Evolutionary conservation across 495 filamentous ascomycete species (phyloP).

Genomic region (Trichoderma virens): DNA sequence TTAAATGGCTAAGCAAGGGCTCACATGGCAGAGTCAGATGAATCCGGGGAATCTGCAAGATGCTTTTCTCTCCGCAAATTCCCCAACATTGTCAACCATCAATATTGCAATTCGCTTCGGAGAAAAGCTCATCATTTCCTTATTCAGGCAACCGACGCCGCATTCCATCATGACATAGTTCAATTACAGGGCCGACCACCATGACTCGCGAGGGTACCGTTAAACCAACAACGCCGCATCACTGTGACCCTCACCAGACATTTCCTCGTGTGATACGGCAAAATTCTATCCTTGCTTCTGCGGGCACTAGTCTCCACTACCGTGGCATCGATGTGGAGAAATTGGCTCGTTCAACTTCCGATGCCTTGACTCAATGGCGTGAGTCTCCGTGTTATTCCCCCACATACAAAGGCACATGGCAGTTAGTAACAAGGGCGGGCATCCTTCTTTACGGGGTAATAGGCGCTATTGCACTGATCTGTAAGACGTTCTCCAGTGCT

Average conservation of each 20-base stretch:
- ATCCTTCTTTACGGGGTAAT: background rate
- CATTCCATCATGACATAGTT: no score
- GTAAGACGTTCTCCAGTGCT: background rate
- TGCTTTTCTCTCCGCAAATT: background rate
- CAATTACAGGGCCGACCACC: no score
- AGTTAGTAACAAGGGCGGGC: background rate
- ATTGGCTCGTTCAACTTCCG: background rate
- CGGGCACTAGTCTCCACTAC: background rate
- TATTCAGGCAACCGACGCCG: no score
- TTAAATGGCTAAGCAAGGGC: no score
- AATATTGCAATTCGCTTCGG: conserved; percentile 14
- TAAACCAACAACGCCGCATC: conserved; percentile 5
- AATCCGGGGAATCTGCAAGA: no score
- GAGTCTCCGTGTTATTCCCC: background rate
- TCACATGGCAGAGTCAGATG: no score
- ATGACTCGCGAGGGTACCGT: background rate
- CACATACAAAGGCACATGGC: background rate
- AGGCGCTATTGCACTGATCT: background rate
- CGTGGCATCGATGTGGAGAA: background rate
- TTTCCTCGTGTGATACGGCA: background rate
- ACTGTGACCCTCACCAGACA: background rate
- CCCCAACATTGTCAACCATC: conserved; percentile 1
- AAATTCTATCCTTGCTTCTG: background rate
- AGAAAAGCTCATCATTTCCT: background rate
- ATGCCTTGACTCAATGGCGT: background rate